phyloP scores from a whole-genome alignment of 2,329 filamentous ascomycete genomes.

The Triangularia verruculosa region DNA sequence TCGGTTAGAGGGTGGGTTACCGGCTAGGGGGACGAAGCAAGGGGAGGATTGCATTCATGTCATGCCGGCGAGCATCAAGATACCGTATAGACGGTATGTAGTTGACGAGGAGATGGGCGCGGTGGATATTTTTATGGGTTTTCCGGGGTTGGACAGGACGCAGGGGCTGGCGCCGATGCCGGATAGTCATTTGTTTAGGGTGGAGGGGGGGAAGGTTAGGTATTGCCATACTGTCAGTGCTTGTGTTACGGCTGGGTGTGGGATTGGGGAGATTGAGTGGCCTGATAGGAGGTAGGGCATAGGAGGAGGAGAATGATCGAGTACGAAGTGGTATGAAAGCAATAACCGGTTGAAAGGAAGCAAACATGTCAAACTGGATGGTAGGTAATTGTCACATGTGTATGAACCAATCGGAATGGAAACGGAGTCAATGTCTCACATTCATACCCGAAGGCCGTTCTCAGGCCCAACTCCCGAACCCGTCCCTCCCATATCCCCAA shows the following conservation, averaged over 20 bases:
- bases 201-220: slow-evolving; percentile 29
- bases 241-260: slow-evolving; percentile 20
- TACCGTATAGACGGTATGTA: slow-evolving; percentile 28
- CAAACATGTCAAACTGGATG: no score
- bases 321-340: no score
- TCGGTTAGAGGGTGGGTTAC: slow-evolving; percentile 29
- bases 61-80: slow-evolving; percentile 23
- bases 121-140: slow-evolving; percentile 29
- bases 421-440: not conserved
- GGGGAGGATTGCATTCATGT: slow-evolving; percentile 17
- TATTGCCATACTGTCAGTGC: slow-evolving; percentile 27
- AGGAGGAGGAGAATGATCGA: not conserved
- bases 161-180: slow-evolving; percentile 22
- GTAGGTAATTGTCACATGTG: no score
- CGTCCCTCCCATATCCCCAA: not conserved
- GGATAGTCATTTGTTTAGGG: slow-evolving; percentile 30
- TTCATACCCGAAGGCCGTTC: not conserved
- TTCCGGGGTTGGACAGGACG: slow-evolving; percentile 28
- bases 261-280: slow-evolving; percentile 7
- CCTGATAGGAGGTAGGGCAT: not conserved
- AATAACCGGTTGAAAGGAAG: no score
- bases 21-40: slow-evolving; percentile 13
- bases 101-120: slow-evolving; percentile 29
- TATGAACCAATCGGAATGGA: not conserved
- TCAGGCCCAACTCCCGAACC: not conserved